Conservation (phyloP, 1,284 basidiomycete species). For the Ustilago lituana region DNA sequence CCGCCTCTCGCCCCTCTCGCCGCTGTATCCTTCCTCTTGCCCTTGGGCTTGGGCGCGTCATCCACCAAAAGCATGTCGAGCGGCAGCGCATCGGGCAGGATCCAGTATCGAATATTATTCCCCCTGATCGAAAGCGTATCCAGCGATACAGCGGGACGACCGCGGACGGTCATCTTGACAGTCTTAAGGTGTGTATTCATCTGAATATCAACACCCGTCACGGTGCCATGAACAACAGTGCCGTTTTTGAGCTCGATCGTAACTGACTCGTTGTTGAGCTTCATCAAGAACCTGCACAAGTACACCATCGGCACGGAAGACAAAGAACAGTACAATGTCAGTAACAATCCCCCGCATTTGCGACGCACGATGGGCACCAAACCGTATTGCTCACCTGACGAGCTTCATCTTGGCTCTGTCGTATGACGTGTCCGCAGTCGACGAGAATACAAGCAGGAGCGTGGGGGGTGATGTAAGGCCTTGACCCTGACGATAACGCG, state of each 20-base stretch:
- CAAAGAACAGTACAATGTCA: neutral
- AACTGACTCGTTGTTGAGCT: conserved; percentile 99
- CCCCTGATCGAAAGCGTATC: conserved; percentile 67
- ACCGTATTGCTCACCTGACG: conserved; percentile 56
- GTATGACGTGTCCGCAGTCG: neutral
- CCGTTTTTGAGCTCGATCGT: conserved; percentile 99
- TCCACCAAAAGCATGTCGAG: conserved; percentile 96
- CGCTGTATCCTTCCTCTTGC: conserved; percentile 59
- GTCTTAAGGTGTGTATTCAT: conserved; percentile 98
- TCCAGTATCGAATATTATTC: conserved; percentile 79
- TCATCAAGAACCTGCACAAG: conserved; percentile 89
- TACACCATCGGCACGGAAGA: neutral
- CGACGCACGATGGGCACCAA: neutral
- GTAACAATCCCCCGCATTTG: no score
- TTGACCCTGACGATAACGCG: conserved; percentile 38
- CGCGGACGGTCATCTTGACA: conserved; percentile 91
- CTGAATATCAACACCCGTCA: conserved; percentile 74
- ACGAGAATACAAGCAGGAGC: no score
- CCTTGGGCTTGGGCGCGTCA: conserved; percentile 94
- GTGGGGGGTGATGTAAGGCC: no score
- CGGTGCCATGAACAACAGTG: conserved; percentile 92
- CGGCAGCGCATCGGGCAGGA: conserved; percentile 93
- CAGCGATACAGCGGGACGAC: conserved; percentile 78
- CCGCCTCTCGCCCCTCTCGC: conserved; percentile 33
- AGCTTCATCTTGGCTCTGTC: conserved; percentile 63